Conservation (phyloP, 2,329 filamentous ascomycete genomes). For the Alternaria arbusti region DNA sequence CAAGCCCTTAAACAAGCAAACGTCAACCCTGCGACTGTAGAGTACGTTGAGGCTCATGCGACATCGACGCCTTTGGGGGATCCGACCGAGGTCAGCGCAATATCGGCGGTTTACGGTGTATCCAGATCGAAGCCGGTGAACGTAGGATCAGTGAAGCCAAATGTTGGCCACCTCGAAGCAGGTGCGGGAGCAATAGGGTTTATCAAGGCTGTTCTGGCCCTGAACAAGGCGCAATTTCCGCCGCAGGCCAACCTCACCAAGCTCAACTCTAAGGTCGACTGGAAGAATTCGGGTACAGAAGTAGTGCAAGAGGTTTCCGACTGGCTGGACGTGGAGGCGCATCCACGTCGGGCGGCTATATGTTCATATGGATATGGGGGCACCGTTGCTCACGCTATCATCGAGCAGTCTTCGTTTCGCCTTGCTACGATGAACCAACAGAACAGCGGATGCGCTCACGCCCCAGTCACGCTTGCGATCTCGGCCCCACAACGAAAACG, state of each 20-base stretch:
- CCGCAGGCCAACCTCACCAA: slow-evolving; percentile 33
- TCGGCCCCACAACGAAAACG: not conserved
- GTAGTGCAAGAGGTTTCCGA: slow-evolving; percentile 18
- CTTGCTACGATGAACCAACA: not conserved
- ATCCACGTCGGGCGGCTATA: slow-evolving; percentile 13
- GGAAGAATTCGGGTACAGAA: slow-evolving; percentile 8
- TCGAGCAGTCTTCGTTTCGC: slow-evolving; percentile 8
- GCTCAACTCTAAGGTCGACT: slow-evolving; percentile 23
- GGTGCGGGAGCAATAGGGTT: slow-evolving; percentile 28
- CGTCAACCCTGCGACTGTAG: slow-evolving; percentile 35
- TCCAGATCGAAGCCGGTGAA: slow-evolving; percentile 22
- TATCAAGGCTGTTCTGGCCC: slow-evolving; percentile 26
- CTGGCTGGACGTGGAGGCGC: slow-evolving; percentile 16
- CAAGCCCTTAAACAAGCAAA: slow-evolving; percentile 44
- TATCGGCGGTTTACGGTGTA: slow-evolving; percentile 27
- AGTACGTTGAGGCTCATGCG: slow-evolving; percentile 55
- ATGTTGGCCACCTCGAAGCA: slow-evolving; percentile 38
- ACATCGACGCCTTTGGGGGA: slow-evolving; percentile 64
- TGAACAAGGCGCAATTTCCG: slow-evolving; percentile 38
- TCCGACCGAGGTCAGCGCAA: slow-evolving; percentile 33
- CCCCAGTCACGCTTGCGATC: not conserved
- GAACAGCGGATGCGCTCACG: not conserved
- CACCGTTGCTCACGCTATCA: slow-evolving; percentile 17
- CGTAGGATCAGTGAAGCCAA: slow-evolving; percentile 41
- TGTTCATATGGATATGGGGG: slow-evolving; percentile 29